Base-by-base conservation (phyloP, 441 rosid genomes). In the Lepidium campestre region DNA sequence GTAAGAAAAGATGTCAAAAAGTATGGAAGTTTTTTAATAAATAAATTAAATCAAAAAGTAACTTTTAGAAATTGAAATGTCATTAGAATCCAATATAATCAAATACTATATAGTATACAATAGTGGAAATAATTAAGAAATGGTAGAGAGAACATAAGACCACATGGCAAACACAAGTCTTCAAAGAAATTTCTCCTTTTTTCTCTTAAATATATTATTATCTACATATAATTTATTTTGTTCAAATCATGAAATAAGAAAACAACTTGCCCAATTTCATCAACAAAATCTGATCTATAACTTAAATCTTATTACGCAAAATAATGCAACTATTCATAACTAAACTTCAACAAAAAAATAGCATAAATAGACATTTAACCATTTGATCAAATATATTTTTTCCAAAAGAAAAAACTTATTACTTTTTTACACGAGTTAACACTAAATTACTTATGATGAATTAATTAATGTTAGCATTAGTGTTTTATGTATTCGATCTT, bases 1-100 rank as follows among this genome's bases (percentile, higher is more conserved):
- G 72, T 11, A 56, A 67, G 71, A 67, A 56, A 70, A 58, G 65
- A 72, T 68, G 65, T 77, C 74, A 73, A 81, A 78, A 82, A 75
- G 76, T 58, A 47, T 54, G 45, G 10, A 57, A 52, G 10, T 41
- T 11, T 19, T 55, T 19, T 55, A 12, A 31, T 12, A 3, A 12
- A 18, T 6, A 27, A 27, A 6, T 1, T 6, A 42, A 15, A 39
- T 52, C 44, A 47, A 19, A 42, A 31, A 47, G 61, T 32, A 68
- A 65, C 77, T 76, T 76, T 62, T 9, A 18, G n/a, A 29, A 45
- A 17, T 17, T 39, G n/a, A 23, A 44, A 12, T 19, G 10, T 25
- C 53, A 23, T 42, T 22, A 15, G 7, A 55, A 4, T 9, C 27
- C 19, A 55, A 23, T 12, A 45, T 35, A 13, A 39, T 18, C 6